phyloP scores from a whole-genome alignment of 768 basidiomycete species.

The Exsudoporus frostii region DNA sequence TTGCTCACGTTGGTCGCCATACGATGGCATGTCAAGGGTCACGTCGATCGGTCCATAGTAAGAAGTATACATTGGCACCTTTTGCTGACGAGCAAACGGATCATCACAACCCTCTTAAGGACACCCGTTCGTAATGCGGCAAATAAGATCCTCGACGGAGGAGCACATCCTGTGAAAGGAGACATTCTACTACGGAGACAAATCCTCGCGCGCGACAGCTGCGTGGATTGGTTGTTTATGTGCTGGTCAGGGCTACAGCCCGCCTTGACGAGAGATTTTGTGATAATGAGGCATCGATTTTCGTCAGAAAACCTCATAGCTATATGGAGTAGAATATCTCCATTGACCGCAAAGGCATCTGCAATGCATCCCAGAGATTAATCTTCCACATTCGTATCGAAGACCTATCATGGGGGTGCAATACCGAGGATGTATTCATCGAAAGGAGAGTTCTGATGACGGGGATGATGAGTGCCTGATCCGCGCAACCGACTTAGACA shows the following conservation, averaged over 20 bases:
- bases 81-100: background rate
- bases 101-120: background rate
- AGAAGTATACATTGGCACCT: background rate
- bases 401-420: background rate
- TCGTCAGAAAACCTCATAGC: conserved; percentile 1
- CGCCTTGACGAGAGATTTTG: background rate
- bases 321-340: conserved; percentile 6
- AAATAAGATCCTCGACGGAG: conserved; percentile 3
- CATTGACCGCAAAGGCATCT: background rate
- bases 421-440: background rate
- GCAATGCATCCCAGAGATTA: background rate
- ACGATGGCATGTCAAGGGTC: too few relatives aligned
- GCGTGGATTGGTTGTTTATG: background rate
- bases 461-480: background rate
- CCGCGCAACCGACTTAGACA: background rate
- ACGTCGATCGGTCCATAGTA: too few relatives aligned
- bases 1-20: too few relatives aligned
- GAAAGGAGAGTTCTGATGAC: background rate
- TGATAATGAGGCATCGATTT: background rate
- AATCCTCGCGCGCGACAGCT: conserved; percentile 3
- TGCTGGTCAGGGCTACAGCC: background rate
- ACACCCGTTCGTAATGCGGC: background rate
- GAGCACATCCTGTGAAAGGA: background rate
- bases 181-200: background rate
- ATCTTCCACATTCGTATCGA: rapidly evolving